Evolutionary conservation across 2,329 filamentous ascomycete species (phyloP).

Genomic region (Hortaea werneckii): DNA sequence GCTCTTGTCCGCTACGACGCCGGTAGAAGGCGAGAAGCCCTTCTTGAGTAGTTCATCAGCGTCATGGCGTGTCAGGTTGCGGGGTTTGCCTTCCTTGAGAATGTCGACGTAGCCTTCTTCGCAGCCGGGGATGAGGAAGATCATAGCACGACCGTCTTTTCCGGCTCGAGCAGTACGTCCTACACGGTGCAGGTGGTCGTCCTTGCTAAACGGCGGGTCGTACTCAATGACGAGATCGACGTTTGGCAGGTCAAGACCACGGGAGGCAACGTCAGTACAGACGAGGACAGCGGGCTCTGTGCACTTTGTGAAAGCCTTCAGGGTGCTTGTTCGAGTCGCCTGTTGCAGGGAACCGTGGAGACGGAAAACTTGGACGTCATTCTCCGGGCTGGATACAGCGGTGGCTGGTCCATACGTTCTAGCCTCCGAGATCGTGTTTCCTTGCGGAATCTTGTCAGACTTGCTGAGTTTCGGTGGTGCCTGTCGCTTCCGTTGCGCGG

Average conservation of each 20-base stretch:
- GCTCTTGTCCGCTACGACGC: slow-evolving; percentile 29
- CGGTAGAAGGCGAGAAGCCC: slow-evolving; percentile 40
- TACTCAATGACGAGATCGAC: slow-evolving; percentile 94
- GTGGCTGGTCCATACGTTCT: slow-evolving; percentile 42
- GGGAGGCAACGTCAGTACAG: slow-evolving; percentile 90
- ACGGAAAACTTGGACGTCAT: slow-evolving; percentile 69
- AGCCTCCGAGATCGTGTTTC: slow-evolving; percentile 28
- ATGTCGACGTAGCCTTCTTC: slow-evolving; percentile 86
- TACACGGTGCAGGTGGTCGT: slow-evolving; percentile 89
- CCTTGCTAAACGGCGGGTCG: slow-evolving; percentile 84
- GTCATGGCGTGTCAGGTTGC: slow-evolving; percentile 45
- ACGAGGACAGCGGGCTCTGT: slow-evolving; percentile 71
- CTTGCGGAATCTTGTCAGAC: slow-evolving; percentile 32
- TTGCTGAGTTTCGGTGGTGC: slow-evolving; percentile 17
- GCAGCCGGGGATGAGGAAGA: slow-evolving; percentile 82
- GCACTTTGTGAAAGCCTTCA: slow-evolving; percentile 66
- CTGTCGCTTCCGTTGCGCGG: slow-evolving; percentile 6
- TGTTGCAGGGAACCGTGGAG: slow-evolving; percentile 90
- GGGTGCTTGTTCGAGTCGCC: slow-evolving; percentile 73
- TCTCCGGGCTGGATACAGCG: slow-evolving; percentile 48
- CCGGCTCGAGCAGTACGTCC: slow-evolving; percentile 91
- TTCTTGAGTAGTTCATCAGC: slow-evolving; percentile 58
- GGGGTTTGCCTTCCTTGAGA: slow-evolving; percentile 57
- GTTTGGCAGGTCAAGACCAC: slow-evolving; percentile 88
- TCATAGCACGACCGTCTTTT: slow-evolving; percentile 70